Evolutionary conservation across 106 monocot genomes (phyloP).

Genomic region (Dioscorea alata): DNA sequence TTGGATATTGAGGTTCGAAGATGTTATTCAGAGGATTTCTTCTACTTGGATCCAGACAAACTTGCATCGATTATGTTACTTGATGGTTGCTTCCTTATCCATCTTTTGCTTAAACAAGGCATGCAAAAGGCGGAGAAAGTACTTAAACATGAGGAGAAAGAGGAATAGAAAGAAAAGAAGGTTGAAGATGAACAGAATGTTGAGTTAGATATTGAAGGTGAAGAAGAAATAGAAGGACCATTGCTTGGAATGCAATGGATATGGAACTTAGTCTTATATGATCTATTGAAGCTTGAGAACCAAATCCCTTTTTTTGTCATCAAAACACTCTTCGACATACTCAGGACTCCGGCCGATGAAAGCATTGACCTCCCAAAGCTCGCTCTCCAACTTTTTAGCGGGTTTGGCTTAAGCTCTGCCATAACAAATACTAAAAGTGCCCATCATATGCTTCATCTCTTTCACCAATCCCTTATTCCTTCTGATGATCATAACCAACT

Average conservation of each 20-base stretch:
- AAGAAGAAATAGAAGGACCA: not conserved
- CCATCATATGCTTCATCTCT: constrained; percentile 6
- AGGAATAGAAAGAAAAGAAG: not conserved
- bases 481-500: no score
- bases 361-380: not conserved
- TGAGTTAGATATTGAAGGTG: not conserved
- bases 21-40: not conserved
- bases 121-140: not conserved
- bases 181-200: not conserved
- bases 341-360: not conserved
- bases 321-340: constrained; percentile 5
- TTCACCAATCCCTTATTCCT: not conserved
- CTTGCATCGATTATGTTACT: constrained; percentile 7
- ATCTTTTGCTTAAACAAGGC: constrained; percentile 13
- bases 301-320: constrained; percentile 28
- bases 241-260: constrained; percentile 1
- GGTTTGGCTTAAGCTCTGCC: not conserved
- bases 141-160: not conserved
- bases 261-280: constrained; percentile 5
- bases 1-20: not conserved
- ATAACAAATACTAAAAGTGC: not conserved
- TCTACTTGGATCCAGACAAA: not conserved
- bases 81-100: constrained; percentile 20
- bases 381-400: constrained; percentile 4
- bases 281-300: constrained; percentile 26